phyloP scores from a whole-genome alignment of 2,329 filamentous ascomycete genomes.

The Drechslera avenae region DNA sequence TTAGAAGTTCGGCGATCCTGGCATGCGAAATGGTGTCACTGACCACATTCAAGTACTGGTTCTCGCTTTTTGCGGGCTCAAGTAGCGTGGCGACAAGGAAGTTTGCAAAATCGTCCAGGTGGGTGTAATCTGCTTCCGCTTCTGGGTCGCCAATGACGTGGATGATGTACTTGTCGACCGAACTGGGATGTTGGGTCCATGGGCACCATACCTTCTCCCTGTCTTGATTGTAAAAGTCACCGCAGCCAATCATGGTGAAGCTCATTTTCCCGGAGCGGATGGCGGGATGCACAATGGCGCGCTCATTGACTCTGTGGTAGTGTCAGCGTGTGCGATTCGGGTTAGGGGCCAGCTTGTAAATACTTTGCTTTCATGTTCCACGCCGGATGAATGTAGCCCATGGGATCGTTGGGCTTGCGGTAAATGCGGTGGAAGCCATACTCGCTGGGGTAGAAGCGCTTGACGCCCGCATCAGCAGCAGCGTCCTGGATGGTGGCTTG shows the following conservation, averaged over 20 bases:
- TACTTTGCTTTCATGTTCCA: neutral
- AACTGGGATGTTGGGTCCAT: slow-evolving; percentile 24
- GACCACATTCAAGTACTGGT: slow-evolving; percentile 27
- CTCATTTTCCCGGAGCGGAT: slow-evolving; percentile 27
- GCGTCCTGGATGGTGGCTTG: slow-evolving; percentile 33
- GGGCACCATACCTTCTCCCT: slow-evolving; percentile 36
- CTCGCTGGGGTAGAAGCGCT: slow-evolving; percentile 35
- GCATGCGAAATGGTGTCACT: slow-evolving; percentile 30
- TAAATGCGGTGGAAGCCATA: slow-evolving; percentile 34
- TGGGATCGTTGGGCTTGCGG: slow-evolving; percentile 20
- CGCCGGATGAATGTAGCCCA: slow-evolving; percentile 27
- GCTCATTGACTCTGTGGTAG: neutral
- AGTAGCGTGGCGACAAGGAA: slow-evolving; percentile 32
- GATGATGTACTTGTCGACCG: slow-evolving; percentile 24
- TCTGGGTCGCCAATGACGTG: slow-evolving; percentile 30
- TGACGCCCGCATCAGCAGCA: slow-evolving; percentile 29
- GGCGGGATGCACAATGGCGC: slow-evolving; percentile 24
- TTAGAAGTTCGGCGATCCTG: slow-evolving; percentile 16
- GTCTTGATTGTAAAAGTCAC: slow-evolving; percentile 39
- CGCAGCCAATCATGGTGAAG: slow-evolving; percentile 41
- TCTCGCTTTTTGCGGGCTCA: slow-evolving; percentile 28
- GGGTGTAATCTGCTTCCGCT: slow-evolving; percentile 30
- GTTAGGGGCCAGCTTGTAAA: neutral
- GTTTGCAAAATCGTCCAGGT: slow-evolving; percentile 31
- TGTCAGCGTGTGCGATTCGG: neutral